phyloP scores from a whole-genome alignment of 2,329 filamentous ascomycete genomes.

The Monascus ruber region DNA sequence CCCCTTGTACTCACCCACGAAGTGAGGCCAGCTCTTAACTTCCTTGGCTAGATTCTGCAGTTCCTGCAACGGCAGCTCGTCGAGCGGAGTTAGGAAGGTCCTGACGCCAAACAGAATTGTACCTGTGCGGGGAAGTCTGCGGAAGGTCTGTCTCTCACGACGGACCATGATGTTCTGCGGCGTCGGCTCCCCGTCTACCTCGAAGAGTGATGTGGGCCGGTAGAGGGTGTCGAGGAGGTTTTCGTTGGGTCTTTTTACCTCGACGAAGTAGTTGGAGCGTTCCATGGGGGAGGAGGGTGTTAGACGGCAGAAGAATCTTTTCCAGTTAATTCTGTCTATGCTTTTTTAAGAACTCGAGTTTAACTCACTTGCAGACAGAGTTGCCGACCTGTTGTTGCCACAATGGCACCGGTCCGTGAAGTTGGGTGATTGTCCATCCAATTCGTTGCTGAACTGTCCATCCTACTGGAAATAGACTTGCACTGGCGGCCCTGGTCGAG shows the following conservation, averaged over 20 bases:
- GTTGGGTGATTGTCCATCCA: constrained; percentile 36
- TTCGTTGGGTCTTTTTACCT: constrained; percentile 30
- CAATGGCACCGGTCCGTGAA: constrained; percentile 37
- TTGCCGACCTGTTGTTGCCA: constrained; percentile 39
- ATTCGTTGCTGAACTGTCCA: constrained; percentile 41
- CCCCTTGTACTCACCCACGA: constrained; percentile 36
- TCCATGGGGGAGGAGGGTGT: constrained; percentile 36
- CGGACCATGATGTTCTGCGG: constrained; percentile 36
- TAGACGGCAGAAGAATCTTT: constrained; percentile 37
- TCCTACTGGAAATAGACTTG: constrained; percentile 43
- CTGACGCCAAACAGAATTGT: constrained; percentile 41
- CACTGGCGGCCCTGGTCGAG: constrained; percentile 34
- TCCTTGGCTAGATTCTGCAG: constrained; percentile 32
- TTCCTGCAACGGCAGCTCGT: constrained; percentile 31
- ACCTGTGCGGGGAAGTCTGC: constrained; percentile 30
- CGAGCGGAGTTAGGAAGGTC: constrained; percentile 33
- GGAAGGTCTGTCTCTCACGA: constrained; percentile 41
- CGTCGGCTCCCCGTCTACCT: constrained; percentile 24
- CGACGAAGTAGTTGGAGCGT: constrained; percentile 40
- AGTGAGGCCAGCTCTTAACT: constrained; percentile 35
- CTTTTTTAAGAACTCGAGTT: background rate
- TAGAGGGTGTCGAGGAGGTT: constrained; percentile 34
- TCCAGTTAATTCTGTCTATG: background rate
- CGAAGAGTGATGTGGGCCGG: constrained; percentile 30
- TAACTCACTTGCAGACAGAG: constrained; percentile 32